Base-by-base conservation (phyloP, 768 basidiomycete genomes). In the Heimioporus sp. region DNA sequence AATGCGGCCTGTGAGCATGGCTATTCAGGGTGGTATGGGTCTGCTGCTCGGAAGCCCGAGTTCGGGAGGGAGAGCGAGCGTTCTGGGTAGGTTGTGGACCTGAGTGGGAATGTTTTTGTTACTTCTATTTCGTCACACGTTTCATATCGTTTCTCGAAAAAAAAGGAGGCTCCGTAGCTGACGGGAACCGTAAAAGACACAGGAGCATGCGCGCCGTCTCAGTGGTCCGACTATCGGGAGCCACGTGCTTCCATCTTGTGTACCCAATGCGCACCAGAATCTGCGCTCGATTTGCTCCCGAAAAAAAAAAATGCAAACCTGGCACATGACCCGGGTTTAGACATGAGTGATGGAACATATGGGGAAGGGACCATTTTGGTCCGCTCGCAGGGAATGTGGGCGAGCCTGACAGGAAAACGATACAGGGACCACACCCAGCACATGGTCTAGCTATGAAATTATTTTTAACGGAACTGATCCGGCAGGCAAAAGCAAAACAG, bases 1-100 rank as follows among this genome's bases (percentile, higher is more conserved):
- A 17, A 86, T 89, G 82, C 72, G 84, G 16, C 85, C 86, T 9
- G 87, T 89, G 19, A 86, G 83, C 62, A 80, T 81, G 36, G 88
- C 85, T 20, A 82, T 90, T 15, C 85, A 87, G 61, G 83, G 82
- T 51, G 85, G 86, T n/a, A 78, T 88, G 31, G 81, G 83, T 11
- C 73, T 86, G 62, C 71, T 89, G 39, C 64, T 87, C 9, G 78
- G 80, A 20, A 57, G 59, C n/a, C 54, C 63, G 19, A 54, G 59
- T 24, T 61, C 65, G 10, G 64, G 32, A 53, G 71, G 74, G 28
- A 64, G 78, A 31, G 70, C 76, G 8, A 86, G 82, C 57, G 79
- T 86, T 41, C 76, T 87, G 58, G 78, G 86, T 38, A 79, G 77
- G 63, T 77, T 87, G 49, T 88, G 83, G 82, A 48, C 58, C 30